Conservation (phyloP, 345 rosid genomes). For the Mercurialis annua region DNA sequence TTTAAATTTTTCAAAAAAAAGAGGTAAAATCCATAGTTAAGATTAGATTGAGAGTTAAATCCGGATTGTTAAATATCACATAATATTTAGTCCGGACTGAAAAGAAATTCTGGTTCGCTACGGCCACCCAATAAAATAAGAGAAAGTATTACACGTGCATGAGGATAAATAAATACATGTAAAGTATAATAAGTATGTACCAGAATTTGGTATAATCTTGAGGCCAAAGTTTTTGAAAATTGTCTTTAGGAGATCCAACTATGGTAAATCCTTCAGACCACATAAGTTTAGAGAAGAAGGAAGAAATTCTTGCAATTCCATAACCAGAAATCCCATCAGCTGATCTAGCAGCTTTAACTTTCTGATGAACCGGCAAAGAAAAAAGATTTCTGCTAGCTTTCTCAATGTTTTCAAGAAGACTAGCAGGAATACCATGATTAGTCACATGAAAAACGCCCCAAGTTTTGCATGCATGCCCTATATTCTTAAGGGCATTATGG, state of each 20-base stretch:
- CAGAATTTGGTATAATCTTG: conserved; percentile 51
- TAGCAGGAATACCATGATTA: conserved; percentile 65
- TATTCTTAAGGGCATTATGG: conserved; percentile 40
- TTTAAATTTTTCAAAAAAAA: no score
- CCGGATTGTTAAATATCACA: no score
- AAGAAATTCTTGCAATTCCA: conserved; percentile 71
- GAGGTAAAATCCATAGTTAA: no score
- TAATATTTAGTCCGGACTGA: no score
- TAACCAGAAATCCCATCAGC: conserved; percentile 76
- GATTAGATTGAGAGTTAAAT: no score
- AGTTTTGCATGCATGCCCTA: conserved; percentile 68
- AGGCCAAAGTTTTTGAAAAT: conserved; percentile 86
- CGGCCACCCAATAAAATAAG: no score
- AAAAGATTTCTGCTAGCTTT: conserved; percentile 43
- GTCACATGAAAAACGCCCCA: conserved; percentile 81
- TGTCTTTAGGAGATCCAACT: conserved; percentile 64
- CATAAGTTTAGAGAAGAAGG: conserved; percentile 79
- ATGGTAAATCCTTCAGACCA: conserved; percentile 99
- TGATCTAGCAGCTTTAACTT: conserved; percentile 65
- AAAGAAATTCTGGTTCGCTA: no score
- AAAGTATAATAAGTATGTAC: conserved; percentile 32
- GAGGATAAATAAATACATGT: background rate
- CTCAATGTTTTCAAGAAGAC: conserved; percentile 49
- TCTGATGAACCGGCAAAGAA: conserved; percentile 52
- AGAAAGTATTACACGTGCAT: conserved; percentile 20